These are phyloP conservation scores for Tolypocladium cylindrosporum DNA, from an alignment of 2,329 filamentous ascomycete genomes.

Conservation along the genomic window DNA sequence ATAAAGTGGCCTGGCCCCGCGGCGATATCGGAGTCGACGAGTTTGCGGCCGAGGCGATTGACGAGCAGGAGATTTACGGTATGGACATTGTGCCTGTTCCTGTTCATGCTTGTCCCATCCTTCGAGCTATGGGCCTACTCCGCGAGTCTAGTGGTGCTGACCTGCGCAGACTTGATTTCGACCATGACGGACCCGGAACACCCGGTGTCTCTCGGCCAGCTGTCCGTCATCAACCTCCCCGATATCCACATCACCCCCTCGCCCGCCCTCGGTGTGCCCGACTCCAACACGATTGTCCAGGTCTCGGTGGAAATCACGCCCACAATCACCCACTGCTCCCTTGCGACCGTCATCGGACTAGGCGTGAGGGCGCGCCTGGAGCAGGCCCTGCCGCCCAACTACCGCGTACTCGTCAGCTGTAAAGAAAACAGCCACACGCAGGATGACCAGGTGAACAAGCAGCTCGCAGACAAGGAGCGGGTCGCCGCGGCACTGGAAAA, in stretches of 20 bases:
- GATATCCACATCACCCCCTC: slow-evolving; percentile 67
- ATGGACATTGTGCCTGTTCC: slow-evolving; percentile 11
- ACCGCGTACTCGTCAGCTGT: slow-evolving; percentile 83
- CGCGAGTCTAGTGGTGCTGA: background rate
- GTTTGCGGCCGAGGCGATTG: slow-evolving; percentile 68
- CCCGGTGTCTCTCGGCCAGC: slow-evolving; percentile 81
- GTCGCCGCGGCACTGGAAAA: slow-evolving; percentile 94
- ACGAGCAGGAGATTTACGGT: slow-evolving; percentile 97
- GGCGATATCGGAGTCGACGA: slow-evolving; percentile 41
- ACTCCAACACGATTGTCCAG: slow-evolving; percentile 49
- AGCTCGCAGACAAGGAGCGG: slow-evolving; percentile 90
- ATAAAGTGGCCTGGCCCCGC: slow-evolving; percentile 23
- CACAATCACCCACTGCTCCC: slow-evolving; percentile 91
- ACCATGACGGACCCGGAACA: slow-evolving; percentile 96
- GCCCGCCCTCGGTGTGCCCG: slow-evolving; percentile 26
- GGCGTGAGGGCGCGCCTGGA: slow-evolving; percentile 87
- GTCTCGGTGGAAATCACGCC: slow-evolving; percentile 88
- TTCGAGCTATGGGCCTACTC: background rate
- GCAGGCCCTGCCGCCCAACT: slow-evolving; percentile 82
- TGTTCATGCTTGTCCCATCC: background rate
- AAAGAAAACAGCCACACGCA: slow-evolving; percentile 95
- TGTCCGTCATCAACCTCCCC: slow-evolving; percentile 91
- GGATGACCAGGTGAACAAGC: slow-evolving; percentile 93
- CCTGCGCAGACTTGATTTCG: slow-evolving; percentile 69
- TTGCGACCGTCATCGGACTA: slow-evolving; percentile 92